Evolutionary conservation across 495 filamentous ascomycete species (phyloP), one percentile per base, ranked within the genome.

Genomic region (Penicillium paxilli): DNA sequence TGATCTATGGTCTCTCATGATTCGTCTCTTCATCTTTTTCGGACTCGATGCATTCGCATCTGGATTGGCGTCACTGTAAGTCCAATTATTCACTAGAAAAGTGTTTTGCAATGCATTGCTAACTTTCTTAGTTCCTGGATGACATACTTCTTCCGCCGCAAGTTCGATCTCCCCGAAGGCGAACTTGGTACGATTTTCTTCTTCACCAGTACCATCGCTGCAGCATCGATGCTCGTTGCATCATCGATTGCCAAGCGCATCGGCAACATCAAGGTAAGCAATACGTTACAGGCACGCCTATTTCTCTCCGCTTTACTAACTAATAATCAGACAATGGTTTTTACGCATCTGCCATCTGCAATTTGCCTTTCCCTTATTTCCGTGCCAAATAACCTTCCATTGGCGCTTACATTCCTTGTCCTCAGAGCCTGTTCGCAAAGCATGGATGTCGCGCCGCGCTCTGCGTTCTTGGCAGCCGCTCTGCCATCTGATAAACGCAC

Each of bases 361-460:
- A 72, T 91, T 41, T 86, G 87, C 51, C 81, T 94, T 1, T 72
- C 84, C 10, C 61, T 92, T 23, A 86, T 95, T 47, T 83, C 88
- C 0, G 58, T 88, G 14, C 83, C 87, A 1, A 64, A 66, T 24
- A 71, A 67, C 22, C 70, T 86, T 12, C 76, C 74, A 22, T 52
- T 88, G 19, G 74, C 85, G 3, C 75, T 87, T 40, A 77, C 74
- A 3, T 82, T 92, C 38, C 73, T 92, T 12, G 70, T 91, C 24
- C 71, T 93, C n/a, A 81, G 91, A 10, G 80, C 87, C 0, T 83
- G 82, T 33, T 76, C 85, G 9, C 84, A 87, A 59, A 87, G 78
- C 58, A 94, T 94, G 90, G 91, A 96, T 60, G 83, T 88, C 53
- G 89, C 88, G 0, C 91, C 91, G 0, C 81, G 90, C 3, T 81